Base-by-base conservation (phyloP, 179 eudicot species). In the Spergularia azorica region DNA sequence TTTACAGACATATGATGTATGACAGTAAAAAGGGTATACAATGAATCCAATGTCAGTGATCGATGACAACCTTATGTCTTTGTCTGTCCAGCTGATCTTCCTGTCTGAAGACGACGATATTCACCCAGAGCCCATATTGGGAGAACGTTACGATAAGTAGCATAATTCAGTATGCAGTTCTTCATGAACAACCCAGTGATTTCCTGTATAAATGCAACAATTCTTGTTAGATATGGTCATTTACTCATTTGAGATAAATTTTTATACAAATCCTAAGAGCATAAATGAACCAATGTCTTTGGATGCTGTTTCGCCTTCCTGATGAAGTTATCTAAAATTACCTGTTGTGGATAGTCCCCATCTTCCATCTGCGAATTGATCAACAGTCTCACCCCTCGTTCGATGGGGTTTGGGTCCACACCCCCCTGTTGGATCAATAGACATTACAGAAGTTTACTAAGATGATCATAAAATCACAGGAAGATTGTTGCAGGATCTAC, bases 271-370 rank as follows among this genome's bases (percentile, higher is more conserved):
- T 36, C 4, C 39, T 36, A 36, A 1, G 39, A 36, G 39, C 4
- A 36, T 36, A 36, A 36, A 36, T 36, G 39, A 36, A 4, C 39
- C 39, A 36, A 36, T 36, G 39, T 36, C 39, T 36, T 36, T 36
- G 39, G 39, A 36, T 36, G 39, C 39, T 36, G 39, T 36, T 36
- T 36, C 39, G 39, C 39, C 39, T 36, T 36, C 39, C 5, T 3
- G 39, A 36, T 36, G 39, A 36, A 36, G 0, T 2, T 0, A 36
- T 36, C 39, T 4, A 36, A 36, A 36, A 36, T 36, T 81, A 90
- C 95, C 92, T 91, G 89, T 78, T 91, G 95, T 20, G 95, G 93
- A 50, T 85, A 91, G 82, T 90, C 95, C 9, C 95, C 95, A 61
- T 83, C 83, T 72, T 88, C 90, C 85, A 83, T 71, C 73, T 89